Evolutionary conservation across 805 yeast genomes (phyloP), one percentile per base, ranked within the genome.

Genomic region (Yamadazyma philogaea): DNA sequence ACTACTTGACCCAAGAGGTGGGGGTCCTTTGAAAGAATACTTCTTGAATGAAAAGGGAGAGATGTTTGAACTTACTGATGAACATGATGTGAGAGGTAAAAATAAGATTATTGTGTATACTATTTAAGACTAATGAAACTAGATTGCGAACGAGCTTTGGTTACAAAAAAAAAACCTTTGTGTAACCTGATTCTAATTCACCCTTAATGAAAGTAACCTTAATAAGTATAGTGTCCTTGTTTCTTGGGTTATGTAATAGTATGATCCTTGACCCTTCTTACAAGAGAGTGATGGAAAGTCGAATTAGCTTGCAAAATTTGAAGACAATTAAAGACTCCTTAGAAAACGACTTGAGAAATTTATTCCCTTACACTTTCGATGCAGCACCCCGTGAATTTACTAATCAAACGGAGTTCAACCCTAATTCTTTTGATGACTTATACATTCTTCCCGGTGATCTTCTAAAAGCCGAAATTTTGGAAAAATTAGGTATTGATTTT

Each of bases 31-130:
- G 28, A 61, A 54, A 36, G 59, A 61, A 40, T 64, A 55, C 42
- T 51, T 48, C 27, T 47, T 65, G 21, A 60, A 55, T 42, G 65
- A 61, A 32, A 34, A 43, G 6, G 68, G 67, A 14, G 64, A 64
- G 42, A 56, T 65, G 61, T 55, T 51, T 39, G 63, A 62, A 30
- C 32, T 61, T 12, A 48, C 49, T 5, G 51, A 52, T 14, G 47
- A 40, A 27, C 46, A 43, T 31, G 56, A 60, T 30, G 43, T 57
- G 15, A 36, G 50, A 32, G 57, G 55, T 4, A 55, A 52, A 34
- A 53, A 54, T 30, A 60, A 56, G 40, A 57, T 63, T 14, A 46
- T 64, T 15, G 68, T 64, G 28, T 64, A 64, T 37, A 56, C 66
- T 11, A 54, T 52, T 35, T 54, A 47, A 22, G 16, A n/a, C 15